phyloP scores from a whole-genome alignment of 1,139 yeast genomes.

The Kurtzmaniella quercitrusa region DNA sequence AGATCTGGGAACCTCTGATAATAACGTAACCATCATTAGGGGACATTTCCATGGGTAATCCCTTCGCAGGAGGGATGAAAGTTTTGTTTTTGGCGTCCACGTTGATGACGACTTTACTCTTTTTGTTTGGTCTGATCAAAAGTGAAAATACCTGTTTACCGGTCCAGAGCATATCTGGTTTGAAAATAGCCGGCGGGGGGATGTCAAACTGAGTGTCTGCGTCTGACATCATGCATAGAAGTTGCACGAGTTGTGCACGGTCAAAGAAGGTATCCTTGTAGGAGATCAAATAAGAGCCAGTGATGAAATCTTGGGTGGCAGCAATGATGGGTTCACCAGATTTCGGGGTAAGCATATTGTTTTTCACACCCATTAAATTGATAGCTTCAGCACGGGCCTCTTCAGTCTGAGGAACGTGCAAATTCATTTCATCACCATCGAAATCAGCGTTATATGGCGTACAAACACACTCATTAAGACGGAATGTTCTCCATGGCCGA shows the following conservation, averaged over 20 bases:
- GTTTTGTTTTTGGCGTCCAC: conserved; percentile 94
- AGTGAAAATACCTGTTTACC: conserved; percentile 94
- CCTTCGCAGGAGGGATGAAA: conserved; percentile 62
- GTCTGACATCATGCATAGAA: conserved; percentile 94
- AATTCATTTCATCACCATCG: conserved; percentile 99
- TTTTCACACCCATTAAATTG: conserved; percentile 95
- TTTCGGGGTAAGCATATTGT: conserved; percentile 90
- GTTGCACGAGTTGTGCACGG: conserved; percentile 76
- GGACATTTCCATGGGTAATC: conserved; percentile 87
- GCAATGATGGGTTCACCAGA: conserved; percentile 99
- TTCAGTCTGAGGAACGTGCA: conserved; percentile 98
- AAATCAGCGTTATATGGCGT: conserved; percentile 99
- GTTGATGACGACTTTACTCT: conserved; percentile 78
- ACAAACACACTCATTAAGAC: conserved; percentile 98
- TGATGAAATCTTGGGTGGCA: conserved; percentile 98
- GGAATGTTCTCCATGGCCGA: conserved; percentile 96
- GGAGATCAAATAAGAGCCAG: conserved; percentile 90
- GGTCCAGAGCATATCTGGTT: conserved; percentile 91
- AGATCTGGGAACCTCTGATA: conserved; percentile 82
- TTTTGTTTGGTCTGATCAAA: conserved; percentile 75
- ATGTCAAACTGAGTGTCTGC: conserved; percentile 82
- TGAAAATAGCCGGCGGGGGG: conserved; percentile 92
- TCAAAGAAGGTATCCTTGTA: conserved; percentile 92
- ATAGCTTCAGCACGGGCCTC: conserved; percentile 99
- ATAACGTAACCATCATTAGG: conserved; percentile 94